Base-by-base conservation (phyloP, 2,329 filamentous ascomycete genomes). In the Ceratocystis huliohia region DNA sequence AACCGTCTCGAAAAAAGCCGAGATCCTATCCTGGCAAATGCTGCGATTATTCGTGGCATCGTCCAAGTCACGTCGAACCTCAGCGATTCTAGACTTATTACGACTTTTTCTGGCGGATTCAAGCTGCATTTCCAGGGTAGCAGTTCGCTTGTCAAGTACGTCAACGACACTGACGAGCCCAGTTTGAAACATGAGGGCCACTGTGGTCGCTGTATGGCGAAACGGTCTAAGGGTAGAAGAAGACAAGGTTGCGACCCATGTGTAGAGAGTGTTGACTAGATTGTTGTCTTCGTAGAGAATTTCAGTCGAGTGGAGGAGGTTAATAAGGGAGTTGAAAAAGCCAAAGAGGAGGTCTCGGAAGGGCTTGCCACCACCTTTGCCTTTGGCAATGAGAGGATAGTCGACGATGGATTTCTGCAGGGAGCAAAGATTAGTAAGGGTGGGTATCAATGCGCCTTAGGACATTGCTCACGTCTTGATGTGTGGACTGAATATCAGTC, bases 211-310 rank as follows among this genome's bases (percentile, higher is more conserved):
- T 0, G 94, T 99, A 75, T 99, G 94, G 70, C 94, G 84, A 76
- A 99, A 96, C 1, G 94, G 91, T 66, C 94, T 86, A 69, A 93
- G 86, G 3, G 85, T 82, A 0, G 91, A 92, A 3, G 91, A 94
- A 2, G 93, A 94, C 88, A 99, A 90, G 68, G 89, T 88, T 48
- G 87, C 87, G 68, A 96, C 81, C 94, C 94, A 99, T 67, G 89
- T 82, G 71, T 91, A 86, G 61, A 97, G 83, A 73, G 96, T 96
- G 74, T 96, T 91, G 72, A 96, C 85, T 63, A 99, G 79, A 37
- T 87, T 82, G 45, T 80, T 77, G 69, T 95, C 88, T 57, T 83
- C 85, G 77, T 96, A 96, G 63, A 99, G 78, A 22, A 89, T 77
- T 28, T 88, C 88, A n/a, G 88, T 88, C 70, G 91, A 86, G 72